Percentiles rank a stretch among this genome's conserved stretches.
Conservation (phyloP, 2,329 filamentous ascomycete genomes). For the Eutypa lata region DNA sequence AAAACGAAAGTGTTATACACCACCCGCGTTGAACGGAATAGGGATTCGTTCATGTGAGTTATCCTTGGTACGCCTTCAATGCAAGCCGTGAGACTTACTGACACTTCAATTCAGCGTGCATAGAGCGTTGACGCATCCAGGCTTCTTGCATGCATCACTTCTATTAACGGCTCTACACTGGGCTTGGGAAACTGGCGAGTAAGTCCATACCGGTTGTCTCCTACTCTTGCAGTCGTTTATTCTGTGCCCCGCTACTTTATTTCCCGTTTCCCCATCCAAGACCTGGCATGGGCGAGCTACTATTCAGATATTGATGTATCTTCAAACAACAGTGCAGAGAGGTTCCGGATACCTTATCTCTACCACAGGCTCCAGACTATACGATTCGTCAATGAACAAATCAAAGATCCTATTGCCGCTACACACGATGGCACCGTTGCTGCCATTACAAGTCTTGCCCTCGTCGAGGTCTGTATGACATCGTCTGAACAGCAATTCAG, state of each 20-base stretch:
- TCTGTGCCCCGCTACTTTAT: neutral
- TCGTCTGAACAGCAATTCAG: conserved; percentile 1
- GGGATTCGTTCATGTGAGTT: conserved; percentile 32
- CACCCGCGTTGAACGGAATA: conserved; percentile 34
- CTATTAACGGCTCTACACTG: conserved; percentile 43
- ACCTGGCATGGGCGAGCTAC: neutral
- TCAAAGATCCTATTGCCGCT: conserved; percentile 34
- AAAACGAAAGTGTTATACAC: conserved; percentile 40
- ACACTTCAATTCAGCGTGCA: conserved; percentile 32
- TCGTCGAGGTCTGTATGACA: conserved; percentile 37
- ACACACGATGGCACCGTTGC: conserved; percentile 40
- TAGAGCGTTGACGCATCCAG: conserved; percentile 40
- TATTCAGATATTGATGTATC: neutral
- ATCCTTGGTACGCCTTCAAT: neutral
- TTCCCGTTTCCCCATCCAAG: neutral
- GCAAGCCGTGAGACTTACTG: neutral
- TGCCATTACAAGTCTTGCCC: conserved; percentile 40
- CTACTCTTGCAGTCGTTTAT: neutral
- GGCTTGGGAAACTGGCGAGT: conserved; percentile 42
- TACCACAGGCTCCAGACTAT: conserved; percentile 46
- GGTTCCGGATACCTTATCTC: conserved; percentile 42
- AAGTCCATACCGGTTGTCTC: neutral
- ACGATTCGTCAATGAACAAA: conserved; percentile 42
- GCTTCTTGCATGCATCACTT: conserved; percentile 43
- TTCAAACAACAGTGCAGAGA: conserved; percentile 28